Percentiles rank a stretch among this genome's conserved stretches.
These are phyloP conservation scores for Lasiosphaeria hispida DNA, from an alignment of 495 filamentous ascomycete species.

Conservation along the genomic window DNA sequence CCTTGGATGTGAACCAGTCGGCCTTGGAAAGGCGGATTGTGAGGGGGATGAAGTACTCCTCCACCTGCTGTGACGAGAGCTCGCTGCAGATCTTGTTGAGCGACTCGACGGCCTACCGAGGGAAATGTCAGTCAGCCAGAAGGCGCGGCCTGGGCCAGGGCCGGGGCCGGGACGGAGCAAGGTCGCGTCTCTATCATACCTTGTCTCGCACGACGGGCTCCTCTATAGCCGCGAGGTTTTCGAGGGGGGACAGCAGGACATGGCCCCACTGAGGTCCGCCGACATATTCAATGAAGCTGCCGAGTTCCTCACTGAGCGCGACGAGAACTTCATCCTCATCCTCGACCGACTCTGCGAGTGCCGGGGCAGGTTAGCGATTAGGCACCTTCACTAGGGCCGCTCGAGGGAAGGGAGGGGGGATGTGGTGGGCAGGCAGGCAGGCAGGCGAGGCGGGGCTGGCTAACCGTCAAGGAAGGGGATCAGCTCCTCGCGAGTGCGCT, in stretches of 20 bases:
- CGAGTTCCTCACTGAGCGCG: conserved; percentile 92
- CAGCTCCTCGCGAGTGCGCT: conserved; percentile 94
- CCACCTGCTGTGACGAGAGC: conserved; percentile 85
- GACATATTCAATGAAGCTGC: conserved; percentile 95
- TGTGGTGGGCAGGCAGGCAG: conserved; percentile 2
- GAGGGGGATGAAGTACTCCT: conserved; percentile 94
- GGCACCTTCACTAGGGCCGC: too few species aligned
- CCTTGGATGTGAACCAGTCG: conserved; percentile 99
- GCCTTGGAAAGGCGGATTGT: conserved; percentile 94
- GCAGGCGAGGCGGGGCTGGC: conserved; percentile 24
- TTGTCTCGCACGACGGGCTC: conserved; percentile 97
- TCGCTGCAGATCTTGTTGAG: conserved; percentile 97
- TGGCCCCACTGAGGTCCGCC: conserved; percentile 91
- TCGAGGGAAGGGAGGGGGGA: neutral
- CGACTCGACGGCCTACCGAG: conserved; percentile 84
- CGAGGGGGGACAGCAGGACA: conserved; percentile 92
- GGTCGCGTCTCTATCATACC: conserved; percentile 47
- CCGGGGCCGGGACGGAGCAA: neutral
- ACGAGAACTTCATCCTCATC: conserved; percentile 98
- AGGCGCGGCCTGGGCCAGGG: neutral
- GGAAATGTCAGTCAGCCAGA: conserved; percentile 18
- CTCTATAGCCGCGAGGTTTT: conserved; percentile 97
- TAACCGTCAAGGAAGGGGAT: conserved; percentile 98
- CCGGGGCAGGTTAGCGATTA: conserved; percentile 21
- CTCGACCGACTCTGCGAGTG: conserved; percentile 82